Evolutionary conservation across 2,329 filamentous ascomycete genomes (phyloP), one percentile per base, ranked within the genome.

Genomic region (Clonostachys solani): DNA sequence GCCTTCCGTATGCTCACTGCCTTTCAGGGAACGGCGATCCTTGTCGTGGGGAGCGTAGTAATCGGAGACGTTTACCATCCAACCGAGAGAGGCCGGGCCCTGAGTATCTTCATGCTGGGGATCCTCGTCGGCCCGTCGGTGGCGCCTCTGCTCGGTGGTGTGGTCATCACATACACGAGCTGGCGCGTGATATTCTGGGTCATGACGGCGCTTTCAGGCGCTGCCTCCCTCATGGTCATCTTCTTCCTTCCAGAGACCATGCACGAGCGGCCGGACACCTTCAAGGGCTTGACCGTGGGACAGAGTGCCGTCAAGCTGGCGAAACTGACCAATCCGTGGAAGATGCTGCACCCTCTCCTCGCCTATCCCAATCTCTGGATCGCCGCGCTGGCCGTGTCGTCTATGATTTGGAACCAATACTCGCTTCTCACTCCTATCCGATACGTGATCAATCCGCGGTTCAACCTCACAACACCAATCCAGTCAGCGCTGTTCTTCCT

Each of bases 141-240:
- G 49, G 83, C 84, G 1, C 75, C 77, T 1, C 83, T 87, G 52
- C 69, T 88, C 8, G 77, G 84, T 51, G 85, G 84, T 29, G 81
- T 87, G 23, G 84, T 89, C 45, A 82, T 87, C 23, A 88, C 83
- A 0, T 87, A 78, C 62, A 67, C 73, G 5, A 74, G 72, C 16
- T 89, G 85, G 86, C 69, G 83, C 33, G 77, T 78, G 40, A 85
- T 89, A 49, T 88, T 88, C 65, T 88, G 83, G 80, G 69, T 89
- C 2, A 83, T 88, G 54, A 75, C 80, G 0, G 84, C 76, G 0
- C 70, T 89, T 2, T 77, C 78, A 1, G 83, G 74, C 3, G 61
- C 74, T 0, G 80, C 79, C 3, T 69, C 74, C 0, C n/a, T 80
- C 0, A 67, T 81, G 4, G 73, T 83, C 29, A 66, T 80, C 44